Evolutionary conservation across 2,329 filamentous ascomycete species (phyloP).

Genomic region (Hypoxylon sp.): DNA sequence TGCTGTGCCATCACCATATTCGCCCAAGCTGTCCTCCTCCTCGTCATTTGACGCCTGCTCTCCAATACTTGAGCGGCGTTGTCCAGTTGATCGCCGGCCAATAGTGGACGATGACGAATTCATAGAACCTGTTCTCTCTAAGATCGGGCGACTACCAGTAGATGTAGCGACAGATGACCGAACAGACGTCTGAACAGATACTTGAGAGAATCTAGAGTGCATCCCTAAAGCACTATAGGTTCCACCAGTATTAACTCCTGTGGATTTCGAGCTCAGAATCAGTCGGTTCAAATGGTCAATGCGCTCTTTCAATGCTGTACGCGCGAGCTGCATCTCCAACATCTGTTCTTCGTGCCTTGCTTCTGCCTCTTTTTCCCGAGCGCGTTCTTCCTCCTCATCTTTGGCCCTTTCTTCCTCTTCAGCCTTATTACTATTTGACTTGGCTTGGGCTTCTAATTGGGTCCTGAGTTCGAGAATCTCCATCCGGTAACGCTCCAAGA

Average conservation of each 20-base stretch:
- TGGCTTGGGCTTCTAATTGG: constrained; percentile 87
- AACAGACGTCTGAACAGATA: constrained; percentile 60
- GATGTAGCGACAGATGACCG: constrained; percentile 81
- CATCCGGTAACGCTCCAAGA: constrained; percentile 93
- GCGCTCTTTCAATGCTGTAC: constrained; percentile 95
- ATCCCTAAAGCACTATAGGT: constrained; percentile 77
- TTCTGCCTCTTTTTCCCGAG: constrained; percentile 82
- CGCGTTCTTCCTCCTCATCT: constrained; percentile 79
- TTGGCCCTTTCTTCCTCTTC: constrained; percentile 74
- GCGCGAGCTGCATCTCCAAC: constrained; percentile 96
- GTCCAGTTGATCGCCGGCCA: constrained; percentile 66
- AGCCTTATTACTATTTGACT: constrained; percentile 73
- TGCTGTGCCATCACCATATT: constrained; percentile 89
- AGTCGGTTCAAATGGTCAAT: constrained; percentile 97
- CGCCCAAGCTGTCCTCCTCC: constrained; percentile 81
- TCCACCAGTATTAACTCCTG: constrained; percentile 87
- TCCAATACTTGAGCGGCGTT: constrained; percentile 61
- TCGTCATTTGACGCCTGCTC: constrained; percentile 66
- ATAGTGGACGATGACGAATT: constrained; percentile 74
- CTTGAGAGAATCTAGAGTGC: constrained; percentile 74
- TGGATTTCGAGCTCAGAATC: constrained; percentile 95
- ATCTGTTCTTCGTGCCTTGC: constrained; percentile 96
- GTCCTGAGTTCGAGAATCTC: constrained; percentile 87
- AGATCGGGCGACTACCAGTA: constrained; percentile 62
- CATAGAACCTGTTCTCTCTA: constrained; percentile 77